These are phyloP conservation scores for Lagenaria siceraria DNA, from an alignment of 306 rosid genomes.

Conservation along the genomic window DNA sequence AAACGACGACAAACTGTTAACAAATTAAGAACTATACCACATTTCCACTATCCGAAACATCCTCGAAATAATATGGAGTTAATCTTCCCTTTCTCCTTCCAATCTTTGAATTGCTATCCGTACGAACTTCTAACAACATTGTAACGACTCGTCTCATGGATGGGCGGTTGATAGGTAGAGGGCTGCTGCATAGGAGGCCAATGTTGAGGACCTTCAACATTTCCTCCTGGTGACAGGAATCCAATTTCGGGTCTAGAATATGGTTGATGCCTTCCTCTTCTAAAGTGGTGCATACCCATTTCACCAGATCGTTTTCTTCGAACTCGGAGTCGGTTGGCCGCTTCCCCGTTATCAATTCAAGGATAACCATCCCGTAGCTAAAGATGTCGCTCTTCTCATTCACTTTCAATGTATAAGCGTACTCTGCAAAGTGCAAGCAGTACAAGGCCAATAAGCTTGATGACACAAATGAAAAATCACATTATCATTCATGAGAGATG, in stretches of 20 bases:
- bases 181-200: constrained; percentile 84
- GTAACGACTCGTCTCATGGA: constrained; percentile 58
- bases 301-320: constrained; percentile 82
- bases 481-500: background rate
- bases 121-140: constrained; percentile 41
- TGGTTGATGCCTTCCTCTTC: constrained; percentile 70
- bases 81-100: constrained; percentile 33
- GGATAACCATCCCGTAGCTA: constrained; percentile 84
- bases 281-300: constrained; percentile 68
- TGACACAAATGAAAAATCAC: background rate
- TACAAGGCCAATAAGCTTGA: background rate
- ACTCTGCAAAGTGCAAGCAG: constrained; percentile 36
- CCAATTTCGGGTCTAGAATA: constrained; percentile 58
- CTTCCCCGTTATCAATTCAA: constrained; percentile 68
- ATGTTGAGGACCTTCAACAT: constrained; percentile 70
- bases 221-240: constrained; percentile 54
- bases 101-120: constrained; percentile 15
- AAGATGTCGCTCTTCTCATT: constrained; percentile 91
- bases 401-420: constrained; percentile 80
- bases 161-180: constrained; percentile 65
- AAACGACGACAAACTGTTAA: background rate
- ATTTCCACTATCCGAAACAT: constrained; percentile 32
- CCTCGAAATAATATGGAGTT: constrained; percentile 48
- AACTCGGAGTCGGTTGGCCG: constrained; percentile 63
- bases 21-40: background rate